Percentiles rank a stretch among this genome's conserved stretches.
phyloP scores from a whole-genome alignment of 1,139 yeast genomes.

The Nadsonia starkeyi-henricii region DNA sequence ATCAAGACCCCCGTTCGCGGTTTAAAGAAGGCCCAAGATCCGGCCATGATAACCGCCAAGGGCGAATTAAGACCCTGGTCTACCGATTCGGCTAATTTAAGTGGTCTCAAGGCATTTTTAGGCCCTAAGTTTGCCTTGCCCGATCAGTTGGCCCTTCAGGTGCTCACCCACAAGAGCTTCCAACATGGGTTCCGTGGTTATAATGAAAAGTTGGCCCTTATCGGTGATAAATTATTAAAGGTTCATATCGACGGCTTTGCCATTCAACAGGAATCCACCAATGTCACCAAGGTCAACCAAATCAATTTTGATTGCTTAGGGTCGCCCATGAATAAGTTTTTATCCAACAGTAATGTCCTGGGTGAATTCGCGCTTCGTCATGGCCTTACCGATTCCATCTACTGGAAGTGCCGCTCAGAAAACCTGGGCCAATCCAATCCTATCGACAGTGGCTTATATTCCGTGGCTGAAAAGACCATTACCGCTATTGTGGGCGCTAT shows the following conservation, averaged over 20 bases:
- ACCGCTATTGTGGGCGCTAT: slow-evolving; percentile 76
- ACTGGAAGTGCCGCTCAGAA: slow-evolving; percentile 15
- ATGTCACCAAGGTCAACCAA: neutral
- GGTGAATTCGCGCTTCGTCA: neutral
- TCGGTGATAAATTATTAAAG: slow-evolving; percentile 3
- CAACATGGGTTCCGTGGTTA: slow-evolving; percentile 4
- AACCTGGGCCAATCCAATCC: slow-evolving; percentile 35
- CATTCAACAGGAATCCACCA: neutral
- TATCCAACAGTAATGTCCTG: neutral
- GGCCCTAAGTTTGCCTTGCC: neutral
- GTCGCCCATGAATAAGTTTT: neutral
- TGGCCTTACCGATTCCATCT: neutral
- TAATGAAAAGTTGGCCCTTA: slow-evolving; percentile 5
- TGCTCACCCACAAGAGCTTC: slow-evolving; percentile 6
- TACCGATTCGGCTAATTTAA: neutral
- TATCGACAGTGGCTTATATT: neutral
- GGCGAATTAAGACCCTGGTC: neutral
- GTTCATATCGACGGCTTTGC: neutral
- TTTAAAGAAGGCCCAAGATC: neutral
- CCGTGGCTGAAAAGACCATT: slow-evolving; percentile 55
- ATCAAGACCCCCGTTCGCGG: neutral
- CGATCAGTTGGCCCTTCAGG: slow-evolving; percentile 5
- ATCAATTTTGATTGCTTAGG: neutral
- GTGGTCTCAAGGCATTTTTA: neutral
- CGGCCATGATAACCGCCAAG: neutral